These are phyloP conservation scores for Paramecium bursaria DNA, from an alignment of 73 alveolate genomes.

Conservation along the genomic window DNA sequence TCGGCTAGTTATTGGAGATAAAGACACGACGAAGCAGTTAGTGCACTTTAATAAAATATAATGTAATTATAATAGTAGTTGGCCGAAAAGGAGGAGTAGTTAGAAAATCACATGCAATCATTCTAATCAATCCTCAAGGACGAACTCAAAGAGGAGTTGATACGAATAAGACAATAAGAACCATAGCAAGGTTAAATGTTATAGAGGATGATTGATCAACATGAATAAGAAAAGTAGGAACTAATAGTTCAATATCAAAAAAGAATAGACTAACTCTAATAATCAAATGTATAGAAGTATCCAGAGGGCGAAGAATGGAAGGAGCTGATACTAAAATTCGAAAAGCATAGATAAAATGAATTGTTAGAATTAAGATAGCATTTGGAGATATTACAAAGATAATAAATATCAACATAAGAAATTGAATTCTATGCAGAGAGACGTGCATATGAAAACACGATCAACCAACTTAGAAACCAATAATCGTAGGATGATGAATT, in stretches of 20 bases:
- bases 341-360: conserved; percentile 57
- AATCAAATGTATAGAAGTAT: conserved; percentile 41
- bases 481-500: conserved; percentile 29
- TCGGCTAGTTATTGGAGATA: conserved; percentile 61
- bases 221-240: conserved; percentile 2
- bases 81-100: conserved; percentile 47
- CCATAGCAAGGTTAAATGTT: too few species aligned
- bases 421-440: conserved; percentile 52
- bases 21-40: conserved; percentile 10
- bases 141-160: conserved; percentile 47
- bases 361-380: conserved; percentile 37
- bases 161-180: conserved; percentile 18
- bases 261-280: conserved; percentile 12
- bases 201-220: too few species aligned
- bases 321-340: conserved; percentile 27
- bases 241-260: conserved; percentile 2
- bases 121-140: conserved; percentile 55
- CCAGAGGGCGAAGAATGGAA: conserved; percentile 57
- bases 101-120: conserved; percentile 54
- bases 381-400: conserved; percentile 44
- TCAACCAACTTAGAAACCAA: conserved; percentile 30
- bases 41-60: conserved; percentile 1
- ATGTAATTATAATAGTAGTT: neutral
- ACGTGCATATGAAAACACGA: conserved; percentile 60
- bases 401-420: conserved; percentile 28